Evolutionary conservation across 257 asterid genomes (phyloP).

Genomic region (Pogostemon cablin): DNA sequence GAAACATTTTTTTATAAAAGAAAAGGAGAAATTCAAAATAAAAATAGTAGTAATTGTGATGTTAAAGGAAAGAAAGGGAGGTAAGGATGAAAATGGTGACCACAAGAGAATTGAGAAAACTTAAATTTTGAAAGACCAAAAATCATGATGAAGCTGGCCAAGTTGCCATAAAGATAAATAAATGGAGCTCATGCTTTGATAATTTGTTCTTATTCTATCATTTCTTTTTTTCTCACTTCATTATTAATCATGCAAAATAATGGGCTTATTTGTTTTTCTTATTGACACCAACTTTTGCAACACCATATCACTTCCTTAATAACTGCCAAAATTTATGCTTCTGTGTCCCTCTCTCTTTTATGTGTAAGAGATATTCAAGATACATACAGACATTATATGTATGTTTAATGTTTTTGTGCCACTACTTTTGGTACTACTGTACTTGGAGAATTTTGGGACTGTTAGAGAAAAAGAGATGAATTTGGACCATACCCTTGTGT

Average conservation of each 20-base stretch:
- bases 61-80: neutral
- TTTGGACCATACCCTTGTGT: constrained; percentile 22
- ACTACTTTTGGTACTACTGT: constrained; percentile 1
- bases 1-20: neutral
- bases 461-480: neutral
- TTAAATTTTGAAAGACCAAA: neutral
- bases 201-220: neutral
- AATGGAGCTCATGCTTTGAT: neutral
- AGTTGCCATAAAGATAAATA: constrained; percentile 25
- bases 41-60: neutral
- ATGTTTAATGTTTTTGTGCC: neutral
- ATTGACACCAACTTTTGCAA: constrained; percentile 30
- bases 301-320: constrained; percentile 25
- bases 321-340: neutral
- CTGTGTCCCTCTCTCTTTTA: constrained; percentile 9
- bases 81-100: constrained; percentile 33
- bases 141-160: constrained; percentile 30
- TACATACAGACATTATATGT: neutral
- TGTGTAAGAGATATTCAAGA: neutral
- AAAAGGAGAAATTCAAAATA: neutral
- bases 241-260: constrained; percentile 11
- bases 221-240: neutral
- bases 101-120: constrained; percentile 16
- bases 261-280: neutral
- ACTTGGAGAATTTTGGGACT: neutral